Evolutionary conservation across 805 yeast genomes (phyloP), one percentile per base, ranked within the genome.

Genomic region (Saccharomyces jurei): DNA sequence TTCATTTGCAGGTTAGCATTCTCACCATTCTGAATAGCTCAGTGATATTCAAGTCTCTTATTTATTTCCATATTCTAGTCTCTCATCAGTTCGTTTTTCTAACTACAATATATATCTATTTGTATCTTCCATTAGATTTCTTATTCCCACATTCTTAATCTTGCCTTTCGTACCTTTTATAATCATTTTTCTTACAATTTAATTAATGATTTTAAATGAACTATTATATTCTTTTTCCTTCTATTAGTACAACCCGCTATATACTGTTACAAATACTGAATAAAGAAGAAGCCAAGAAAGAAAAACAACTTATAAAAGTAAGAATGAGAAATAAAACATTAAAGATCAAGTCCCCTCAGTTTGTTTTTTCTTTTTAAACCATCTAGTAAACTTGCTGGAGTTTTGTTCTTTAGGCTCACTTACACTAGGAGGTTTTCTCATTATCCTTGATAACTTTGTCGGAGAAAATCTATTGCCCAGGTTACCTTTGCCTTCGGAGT

Each of bases 1-100:
- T 25, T 60, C 63, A 5, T 61, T 62, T 48, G 44, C 44, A 36
- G 44, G 25, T 9, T 36, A 36, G 22, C 25, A 36, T 36, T 5
- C 11, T 17, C 44, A 8, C 17, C 44, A 36, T 17, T 11, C 21
- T 36, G 22, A 36, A 36, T 36, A 36, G 8, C 44, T 17, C 10
- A 5, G 17, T 36, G 11, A 36, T 36, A 17, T 17, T 6, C 25
- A 36, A 6, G 3, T 9, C 17, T 36, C 10, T 17, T 36, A 36
- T 36, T 36, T 36, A 36, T 36, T 17, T 4, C 22, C 22, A 6
- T 17, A 36, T 21, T 36, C 44, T n/a, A 17, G 36, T 17, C 17
- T 17, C 11, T 11, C 44, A 17, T 36, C 44, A n/a, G 22, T 36
- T 36, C 22, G 13, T 17, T 17, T 17, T 36, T 36, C 11, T 21